Percentiles rank a stretch among this genome's conserved stretches.
Evolutionary conservation across 2,329 filamentous ascomycete genomes (phyloP).

Genomic region (Colletotrichum phormii): DNA sequence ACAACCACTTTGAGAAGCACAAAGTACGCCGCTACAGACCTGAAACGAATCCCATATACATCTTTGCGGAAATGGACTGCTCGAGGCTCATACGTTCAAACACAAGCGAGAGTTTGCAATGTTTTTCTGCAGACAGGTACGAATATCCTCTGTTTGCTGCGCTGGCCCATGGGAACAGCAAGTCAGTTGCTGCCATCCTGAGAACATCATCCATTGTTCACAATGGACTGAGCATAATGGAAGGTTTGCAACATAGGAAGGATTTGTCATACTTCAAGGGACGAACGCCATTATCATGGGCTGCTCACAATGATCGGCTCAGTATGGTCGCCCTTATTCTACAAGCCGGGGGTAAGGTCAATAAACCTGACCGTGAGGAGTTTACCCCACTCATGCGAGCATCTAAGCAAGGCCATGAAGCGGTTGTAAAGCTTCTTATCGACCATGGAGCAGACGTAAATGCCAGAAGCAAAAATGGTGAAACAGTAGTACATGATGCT

Average conservation of each 20-base stretch:
- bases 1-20: conserved; percentile 46
- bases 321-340: conserved; percentile 38
- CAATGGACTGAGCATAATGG: conserved; percentile 19
- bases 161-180: conserved; percentile 43
- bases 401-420: not conserved
- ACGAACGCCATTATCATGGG: conserved; percentile 41
- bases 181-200: conserved; percentile 42
- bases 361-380: not conserved
- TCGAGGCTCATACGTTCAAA: conserved; percentile 44
- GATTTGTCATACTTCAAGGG: not conserved
- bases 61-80: conserved; percentile 46
- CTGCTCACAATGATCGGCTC: conserved; percentile 39
- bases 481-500: no score
- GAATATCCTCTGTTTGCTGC: conserved; percentile 50
- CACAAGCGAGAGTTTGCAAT: conserved; percentile 25
- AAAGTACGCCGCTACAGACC: conserved; percentile 41
- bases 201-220: conserved; percentile 21
- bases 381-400: not conserved
- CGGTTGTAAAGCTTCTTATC: not conserved
- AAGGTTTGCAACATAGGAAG: conserved; percentile 7
- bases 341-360: conserved; percentile 10
- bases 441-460: no score
- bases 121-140: conserved; percentile 45
- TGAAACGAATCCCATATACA: conserved; percentile 46
- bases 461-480: no score